phyloP scores from a whole-genome alignment of 495 filamentous ascomycete genomes.

The Collariella sp. region DNA sequence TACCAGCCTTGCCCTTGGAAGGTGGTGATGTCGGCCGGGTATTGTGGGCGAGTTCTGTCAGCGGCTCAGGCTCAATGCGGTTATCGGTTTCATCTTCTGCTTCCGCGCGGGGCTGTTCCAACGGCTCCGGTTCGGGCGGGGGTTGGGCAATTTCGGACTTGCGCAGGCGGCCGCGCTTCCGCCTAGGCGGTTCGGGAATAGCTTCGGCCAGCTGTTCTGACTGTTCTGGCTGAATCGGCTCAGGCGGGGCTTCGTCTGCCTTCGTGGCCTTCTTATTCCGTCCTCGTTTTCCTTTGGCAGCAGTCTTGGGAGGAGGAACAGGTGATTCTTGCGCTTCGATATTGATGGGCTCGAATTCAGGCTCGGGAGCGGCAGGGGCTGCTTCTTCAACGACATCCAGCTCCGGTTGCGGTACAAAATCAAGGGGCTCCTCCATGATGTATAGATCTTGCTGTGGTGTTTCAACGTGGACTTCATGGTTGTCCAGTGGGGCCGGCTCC shows the following conservation, averaged over 20 bases:
- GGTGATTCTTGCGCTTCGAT: neutral
- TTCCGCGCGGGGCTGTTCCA: neutral
- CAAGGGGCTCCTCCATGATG: neutral
- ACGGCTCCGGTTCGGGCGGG: neutral
- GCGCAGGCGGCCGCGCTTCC: conserved; percentile 14
- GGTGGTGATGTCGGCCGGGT: neutral
- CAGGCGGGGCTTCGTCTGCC: neutral
- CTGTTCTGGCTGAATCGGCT: neutral
- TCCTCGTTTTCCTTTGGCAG: neutral
- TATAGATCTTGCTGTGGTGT: neutral
- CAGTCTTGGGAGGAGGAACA: neutral
- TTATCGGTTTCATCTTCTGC: neutral
- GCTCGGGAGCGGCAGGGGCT: neutral
- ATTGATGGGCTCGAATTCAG: neutral
- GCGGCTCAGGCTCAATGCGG: neutral
- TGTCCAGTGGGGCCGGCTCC: neutral
- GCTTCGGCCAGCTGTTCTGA: neutral
- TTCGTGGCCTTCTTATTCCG: conserved; percentile 3
- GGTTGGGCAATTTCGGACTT: conserved; percentile 3
- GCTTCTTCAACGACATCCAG: neutral
- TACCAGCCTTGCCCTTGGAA: neutral
- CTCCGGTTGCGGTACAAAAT: neutral
- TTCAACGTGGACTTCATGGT: neutral
- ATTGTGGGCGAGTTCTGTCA: neutral
- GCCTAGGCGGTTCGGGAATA: conserved; percentile 2